phyloP scores from a whole-genome alignment of 768 basidiomycete genomes.

The Boletus tomentosulus region DNA sequence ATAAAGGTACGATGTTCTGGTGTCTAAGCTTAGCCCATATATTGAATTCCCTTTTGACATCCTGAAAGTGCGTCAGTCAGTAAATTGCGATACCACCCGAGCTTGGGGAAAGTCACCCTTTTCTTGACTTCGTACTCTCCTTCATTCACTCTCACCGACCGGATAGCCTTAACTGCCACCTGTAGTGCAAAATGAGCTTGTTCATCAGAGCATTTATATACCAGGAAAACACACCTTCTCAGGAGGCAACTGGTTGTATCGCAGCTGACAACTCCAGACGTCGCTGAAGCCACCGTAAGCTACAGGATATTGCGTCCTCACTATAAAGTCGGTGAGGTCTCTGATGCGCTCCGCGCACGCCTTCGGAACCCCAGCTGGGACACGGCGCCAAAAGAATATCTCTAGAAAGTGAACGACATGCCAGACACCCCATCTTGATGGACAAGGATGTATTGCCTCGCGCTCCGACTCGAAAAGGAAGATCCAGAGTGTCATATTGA shows the following conservation, averaged over 20 bases:
- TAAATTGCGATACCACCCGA: neutral
- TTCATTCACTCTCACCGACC: neutral
- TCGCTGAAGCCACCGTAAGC: constrained; percentile 31
- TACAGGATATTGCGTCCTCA: constrained; percentile 17
- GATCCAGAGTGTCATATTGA: too few relatives aligned
- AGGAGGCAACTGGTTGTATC: neutral
- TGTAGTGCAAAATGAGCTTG: neutral
- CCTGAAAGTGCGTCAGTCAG: constrained; percentile 13
- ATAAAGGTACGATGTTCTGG: constrained; percentile 29
- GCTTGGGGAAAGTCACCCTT: constrained; percentile 5
- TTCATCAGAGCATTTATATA: neutral
- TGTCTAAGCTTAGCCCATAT: constrained; percentile 31
- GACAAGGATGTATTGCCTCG: neutral
- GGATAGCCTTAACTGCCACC: constrained; percentile 29
- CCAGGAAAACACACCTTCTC: constrained; percentile 8
- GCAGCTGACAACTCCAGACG: constrained; percentile 23
- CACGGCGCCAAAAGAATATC: neutral
- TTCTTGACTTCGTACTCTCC: constrained; percentile 10
- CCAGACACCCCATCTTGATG: neutral
- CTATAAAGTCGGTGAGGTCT: constrained; percentile 16
- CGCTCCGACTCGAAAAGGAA: neutral
- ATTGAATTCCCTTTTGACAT: constrained; percentile 24
- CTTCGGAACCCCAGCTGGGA: neutral
- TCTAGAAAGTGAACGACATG: neutral
- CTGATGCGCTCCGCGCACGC: neutral